Conservation (phyloP, 2,329 filamentous ascomycete species). For the Emericellopsis atlantica region DNA sequence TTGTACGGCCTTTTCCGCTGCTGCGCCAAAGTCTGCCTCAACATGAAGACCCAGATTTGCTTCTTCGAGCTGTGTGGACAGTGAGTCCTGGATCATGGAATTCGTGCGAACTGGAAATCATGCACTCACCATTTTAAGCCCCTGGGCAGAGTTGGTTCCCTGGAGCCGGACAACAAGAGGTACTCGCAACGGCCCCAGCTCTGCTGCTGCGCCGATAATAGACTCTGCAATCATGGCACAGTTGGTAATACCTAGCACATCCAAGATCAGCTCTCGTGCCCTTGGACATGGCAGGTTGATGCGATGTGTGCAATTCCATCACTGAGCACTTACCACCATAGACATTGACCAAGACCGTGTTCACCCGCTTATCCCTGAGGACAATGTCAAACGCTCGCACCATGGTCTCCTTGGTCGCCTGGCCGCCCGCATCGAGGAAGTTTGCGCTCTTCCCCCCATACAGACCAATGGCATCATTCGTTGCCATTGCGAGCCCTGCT, state of each 20-base stretch:
- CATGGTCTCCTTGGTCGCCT: constrained; percentile 74
- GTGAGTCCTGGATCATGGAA: constrained; percentile 2
- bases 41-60: constrained; percentile 21
- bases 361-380: constrained; percentile 57
- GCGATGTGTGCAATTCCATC: too few species aligned
- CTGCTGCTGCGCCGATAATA: constrained; percentile 26
- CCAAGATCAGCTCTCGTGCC: not conserved
- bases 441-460: constrained; percentile 63
- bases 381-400: constrained; percentile 65
- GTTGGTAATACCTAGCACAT: constrained; percentile 26
- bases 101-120: not conserved
- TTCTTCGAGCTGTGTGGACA: constrained; percentile 15
- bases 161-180: constrained; percentile 33
- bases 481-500: constrained; percentile 85
- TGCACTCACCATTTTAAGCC: constrained; percentile 23
- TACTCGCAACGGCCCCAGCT: constrained; percentile 21
- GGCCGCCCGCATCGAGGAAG: constrained; percentile 82
- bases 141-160: constrained; percentile 29
- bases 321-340: constrained; percentile 22
- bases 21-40: constrained; percentile 24
- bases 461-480: constrained; percentile 62
- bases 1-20: constrained; percentile 17
- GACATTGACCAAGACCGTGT: constrained; percentile 50
- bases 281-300: not conserved
- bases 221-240: constrained; percentile 39